A percentile compares a stretch with the other conserved stretches of the same genome.
Evolutionary conservation across 305 asterid species (phyloP).

Genomic region (Ilex paraguariensis): DNA sequence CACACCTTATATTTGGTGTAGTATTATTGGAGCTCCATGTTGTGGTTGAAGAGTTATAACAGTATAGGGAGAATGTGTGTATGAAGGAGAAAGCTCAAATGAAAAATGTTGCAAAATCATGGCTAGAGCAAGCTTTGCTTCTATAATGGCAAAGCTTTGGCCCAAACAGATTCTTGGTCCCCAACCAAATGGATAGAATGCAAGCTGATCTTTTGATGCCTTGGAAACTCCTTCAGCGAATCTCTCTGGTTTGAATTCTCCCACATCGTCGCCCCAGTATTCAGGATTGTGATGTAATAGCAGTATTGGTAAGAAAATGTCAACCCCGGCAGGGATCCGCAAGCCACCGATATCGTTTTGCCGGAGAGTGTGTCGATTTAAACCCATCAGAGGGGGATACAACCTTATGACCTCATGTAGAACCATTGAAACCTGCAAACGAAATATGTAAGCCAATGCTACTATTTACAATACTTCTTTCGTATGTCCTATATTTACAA

Average conservation of each 20-base stretch:
- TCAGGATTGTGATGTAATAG: not conserved
- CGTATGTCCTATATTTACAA: no score
- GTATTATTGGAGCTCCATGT: not conserved
- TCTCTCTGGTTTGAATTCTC: not conserved
- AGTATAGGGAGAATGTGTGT: not conserved
- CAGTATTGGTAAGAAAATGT: not conserved
- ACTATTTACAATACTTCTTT: no score
- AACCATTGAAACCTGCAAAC: no score
- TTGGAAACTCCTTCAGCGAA: not conserved
- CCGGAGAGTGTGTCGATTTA: no score
- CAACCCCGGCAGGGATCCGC: not conserved
- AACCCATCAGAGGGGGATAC: no score
- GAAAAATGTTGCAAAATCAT: not conserved
- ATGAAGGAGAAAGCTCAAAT: no score
- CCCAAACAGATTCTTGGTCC: not conserved
- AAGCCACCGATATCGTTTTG: not conserved
- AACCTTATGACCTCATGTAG: no score
- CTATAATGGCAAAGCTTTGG: not conserved
- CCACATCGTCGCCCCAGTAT: not conserved
- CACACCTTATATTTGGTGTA: not conserved
- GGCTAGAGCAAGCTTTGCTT: not conserved
- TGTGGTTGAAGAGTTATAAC: not conserved
- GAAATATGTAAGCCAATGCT: no score
- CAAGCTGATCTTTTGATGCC: not conserved
- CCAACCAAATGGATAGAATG: not conserved